These are phyloP conservation scores for Torulaspora gathmanii DNA, from an alignment of 805 yeast species.

Conservation along the genomic window DNA sequence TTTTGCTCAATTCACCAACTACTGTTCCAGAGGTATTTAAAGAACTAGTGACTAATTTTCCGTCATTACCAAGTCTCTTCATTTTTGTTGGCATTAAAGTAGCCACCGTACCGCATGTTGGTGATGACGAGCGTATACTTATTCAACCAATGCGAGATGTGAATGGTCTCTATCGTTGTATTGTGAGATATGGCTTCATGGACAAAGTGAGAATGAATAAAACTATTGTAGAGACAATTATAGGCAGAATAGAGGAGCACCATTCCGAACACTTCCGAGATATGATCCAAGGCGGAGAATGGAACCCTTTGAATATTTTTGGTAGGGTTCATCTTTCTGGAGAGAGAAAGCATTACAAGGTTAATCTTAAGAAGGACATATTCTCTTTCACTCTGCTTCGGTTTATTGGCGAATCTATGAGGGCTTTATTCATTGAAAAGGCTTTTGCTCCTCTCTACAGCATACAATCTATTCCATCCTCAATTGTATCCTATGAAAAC, in stretches of 20 bases:
- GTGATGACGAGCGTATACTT: slow-evolving; percentile 38
- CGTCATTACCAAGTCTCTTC: slow-evolving; percentile 42
- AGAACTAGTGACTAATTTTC: slow-evolving; percentile 33
- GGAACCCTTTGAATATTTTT: slow-evolving; percentile 3
- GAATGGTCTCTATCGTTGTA: slow-evolving; percentile 46
- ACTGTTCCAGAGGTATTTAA: slow-evolving; percentile 4
- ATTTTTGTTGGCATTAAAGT: slow-evolving; percentile 43
- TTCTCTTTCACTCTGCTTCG: not conserved
- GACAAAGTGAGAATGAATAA: slow-evolving; percentile 23
- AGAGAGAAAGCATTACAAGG: not conserved
- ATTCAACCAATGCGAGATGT: slow-evolving; percentile 39
- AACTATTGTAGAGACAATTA: not conserved
- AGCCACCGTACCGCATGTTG: slow-evolving; percentile 41
- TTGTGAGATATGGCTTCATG: slow-evolving; percentile 49
- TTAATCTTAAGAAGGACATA: not conserved
- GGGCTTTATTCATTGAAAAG: slow-evolving; percentile 6
- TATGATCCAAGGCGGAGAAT: not conserved
- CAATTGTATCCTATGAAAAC: slow-evolving; percentile 2
- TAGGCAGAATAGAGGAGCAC: not conserved
- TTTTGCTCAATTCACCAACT: slow-evolving; percentile 2
- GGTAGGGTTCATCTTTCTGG: slow-evolving; percentile 4
- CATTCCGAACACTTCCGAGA: not conserved
- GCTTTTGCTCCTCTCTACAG: slow-evolving; percentile 7
- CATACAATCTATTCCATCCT: slow-evolving; percentile 5
- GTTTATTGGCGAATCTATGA: not conserved